Conservation (phyloP, 2,329 filamentous ascomycete genomes). For the Neurospora crassa region DNA sequence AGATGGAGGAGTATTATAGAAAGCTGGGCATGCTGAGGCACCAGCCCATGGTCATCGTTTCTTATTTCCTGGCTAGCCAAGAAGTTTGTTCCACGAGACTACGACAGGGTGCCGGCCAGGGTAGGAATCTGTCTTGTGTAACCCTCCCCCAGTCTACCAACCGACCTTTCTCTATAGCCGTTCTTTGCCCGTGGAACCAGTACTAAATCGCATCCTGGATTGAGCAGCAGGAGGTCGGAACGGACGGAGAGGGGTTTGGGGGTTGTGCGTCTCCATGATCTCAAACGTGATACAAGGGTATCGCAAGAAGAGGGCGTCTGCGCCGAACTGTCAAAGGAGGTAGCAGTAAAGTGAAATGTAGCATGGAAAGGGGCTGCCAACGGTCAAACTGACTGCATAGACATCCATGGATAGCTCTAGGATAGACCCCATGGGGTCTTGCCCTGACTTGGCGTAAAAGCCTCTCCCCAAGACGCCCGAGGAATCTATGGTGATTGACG, state of each 20-base stretch:
- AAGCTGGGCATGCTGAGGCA: constrained; percentile 17
- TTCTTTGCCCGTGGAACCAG: constrained; percentile 9
- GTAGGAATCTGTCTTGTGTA: constrained; percentile 1
- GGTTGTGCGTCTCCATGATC: constrained; percentile 27
- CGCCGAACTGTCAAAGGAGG: neutral
- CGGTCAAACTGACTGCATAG: neutral
- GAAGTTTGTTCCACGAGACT: constrained; percentile 16
- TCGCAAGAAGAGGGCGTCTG: neutral
- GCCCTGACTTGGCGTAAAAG: neutral
- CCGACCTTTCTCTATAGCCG: constrained; percentile 16
- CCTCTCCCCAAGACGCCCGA: neutral
- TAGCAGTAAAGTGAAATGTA: neutral
- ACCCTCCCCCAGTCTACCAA: neutral
- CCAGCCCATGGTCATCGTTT: constrained; percentile 28
- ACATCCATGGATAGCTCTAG: neutral
- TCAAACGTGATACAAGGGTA: constrained; percentile 29
- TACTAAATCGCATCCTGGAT: constrained; percentile 10
- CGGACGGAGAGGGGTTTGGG: constrained; percentile 8
- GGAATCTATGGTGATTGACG: neutral
- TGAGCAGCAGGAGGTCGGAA: constrained; percentile 12
- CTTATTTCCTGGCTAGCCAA: constrained; percentile 27
- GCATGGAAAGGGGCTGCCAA: neutral
- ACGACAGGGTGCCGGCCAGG: constrained; percentile 6
- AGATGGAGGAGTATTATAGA: constrained; percentile 22
- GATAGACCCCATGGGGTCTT: neutral